Evolutionary conservation across 2,329 filamentous ascomycete species (phyloP).

Genomic region (Westerdykella sp.): DNA sequence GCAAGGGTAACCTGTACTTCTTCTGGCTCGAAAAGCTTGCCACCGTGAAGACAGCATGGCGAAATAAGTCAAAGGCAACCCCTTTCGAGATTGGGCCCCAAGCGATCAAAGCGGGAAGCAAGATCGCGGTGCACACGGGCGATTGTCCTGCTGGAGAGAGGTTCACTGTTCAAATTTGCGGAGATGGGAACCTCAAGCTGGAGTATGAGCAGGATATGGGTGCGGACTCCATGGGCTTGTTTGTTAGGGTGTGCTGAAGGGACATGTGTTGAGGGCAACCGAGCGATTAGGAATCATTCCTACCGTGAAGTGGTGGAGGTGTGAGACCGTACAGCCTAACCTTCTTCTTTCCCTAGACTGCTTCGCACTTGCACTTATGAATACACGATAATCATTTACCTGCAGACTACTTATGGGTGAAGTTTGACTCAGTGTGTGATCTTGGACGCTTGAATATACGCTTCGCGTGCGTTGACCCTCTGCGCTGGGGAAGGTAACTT

Average conservation of each 20-base stretch:
- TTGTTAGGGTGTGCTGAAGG: conserved; percentile 10
- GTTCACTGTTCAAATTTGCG: conserved; percentile 49
- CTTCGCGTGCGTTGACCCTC: too few relatives aligned
- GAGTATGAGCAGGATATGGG: conserved; percentile 62
- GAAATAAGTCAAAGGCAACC: conserved; percentile 47
- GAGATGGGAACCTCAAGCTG: conserved; percentile 47
- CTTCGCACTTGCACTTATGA: too few relatives aligned
- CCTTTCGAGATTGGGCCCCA: conserved; percentile 36
- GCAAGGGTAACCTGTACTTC: conserved; percentile 51
- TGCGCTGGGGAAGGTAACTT: too few relatives aligned
- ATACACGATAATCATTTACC: too few relatives aligned
- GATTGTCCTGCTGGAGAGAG: conserved; percentile 50
- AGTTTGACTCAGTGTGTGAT: too few relatives aligned
- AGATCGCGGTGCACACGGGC: conserved; percentile 50
- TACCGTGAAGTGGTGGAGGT: too few relatives aligned
- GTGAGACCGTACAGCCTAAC: too few relatives aligned
- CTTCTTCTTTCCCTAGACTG: too few relatives aligned
- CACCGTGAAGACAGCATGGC: conserved; percentile 47
- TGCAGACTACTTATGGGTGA: too few relatives aligned
- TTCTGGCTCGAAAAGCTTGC: conserved; percentile 45
- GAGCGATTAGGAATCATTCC: too few relatives aligned
- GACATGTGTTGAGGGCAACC: background rate
- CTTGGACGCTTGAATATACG: too few relatives aligned
- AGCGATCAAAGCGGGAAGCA: conserved; percentile 48
- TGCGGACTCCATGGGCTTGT: conserved; percentile 39